Conservation (phyloP, 495 filamentous ascomycete species). For the Xylona heveae region DNA sequence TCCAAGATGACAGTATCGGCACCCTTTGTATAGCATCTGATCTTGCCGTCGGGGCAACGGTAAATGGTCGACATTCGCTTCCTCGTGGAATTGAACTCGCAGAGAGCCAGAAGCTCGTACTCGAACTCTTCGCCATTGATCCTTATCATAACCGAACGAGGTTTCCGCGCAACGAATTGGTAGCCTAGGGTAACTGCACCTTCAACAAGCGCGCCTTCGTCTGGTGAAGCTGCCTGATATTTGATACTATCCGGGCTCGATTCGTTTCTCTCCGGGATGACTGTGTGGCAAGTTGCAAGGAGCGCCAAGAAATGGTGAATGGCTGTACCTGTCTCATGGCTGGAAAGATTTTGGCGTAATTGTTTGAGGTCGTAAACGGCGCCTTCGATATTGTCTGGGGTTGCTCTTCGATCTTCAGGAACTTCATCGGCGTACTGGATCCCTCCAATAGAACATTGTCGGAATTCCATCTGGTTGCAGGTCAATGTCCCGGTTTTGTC, state of each 20-base stretch:
- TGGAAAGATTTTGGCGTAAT: constrained; percentile 50
- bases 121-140: constrained; percentile 49
- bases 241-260: constrained; percentile 65
- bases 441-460: constrained; percentile 78
- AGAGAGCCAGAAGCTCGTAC: constrained; percentile 86
- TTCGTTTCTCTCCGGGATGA: constrained; percentile 75
- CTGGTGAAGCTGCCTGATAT: constrained; percentile 94
- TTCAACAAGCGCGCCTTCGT: constrained; percentile 91
- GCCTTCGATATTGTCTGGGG: constrained; percentile 47
- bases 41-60: constrained; percentile 87
- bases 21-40: constrained; percentile 86
- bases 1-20: constrained; percentile 96
- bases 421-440: constrained; percentile 89
- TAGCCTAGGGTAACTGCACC: constrained; percentile 76
- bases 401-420: constrained; percentile 74
- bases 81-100: constrained; percentile 95
- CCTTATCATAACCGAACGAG: constrained; percentile 61
- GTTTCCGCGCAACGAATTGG: constrained; percentile 74
- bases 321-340: constrained; percentile 38
- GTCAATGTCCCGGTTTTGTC: constrained; percentile 99
- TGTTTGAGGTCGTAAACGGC: constrained; percentile 79
- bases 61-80: constrained; percentile 98
- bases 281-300: constrained; percentile 84
- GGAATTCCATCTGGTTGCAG: constrained; percentile 98
- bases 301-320: constrained; percentile 86